A percentile compares a stretch with the other conserved stretches of the same genome.
Conservation (phyloP, 2,329 filamentous ascomycete genomes). For the Blastomyces parvus region DNA sequence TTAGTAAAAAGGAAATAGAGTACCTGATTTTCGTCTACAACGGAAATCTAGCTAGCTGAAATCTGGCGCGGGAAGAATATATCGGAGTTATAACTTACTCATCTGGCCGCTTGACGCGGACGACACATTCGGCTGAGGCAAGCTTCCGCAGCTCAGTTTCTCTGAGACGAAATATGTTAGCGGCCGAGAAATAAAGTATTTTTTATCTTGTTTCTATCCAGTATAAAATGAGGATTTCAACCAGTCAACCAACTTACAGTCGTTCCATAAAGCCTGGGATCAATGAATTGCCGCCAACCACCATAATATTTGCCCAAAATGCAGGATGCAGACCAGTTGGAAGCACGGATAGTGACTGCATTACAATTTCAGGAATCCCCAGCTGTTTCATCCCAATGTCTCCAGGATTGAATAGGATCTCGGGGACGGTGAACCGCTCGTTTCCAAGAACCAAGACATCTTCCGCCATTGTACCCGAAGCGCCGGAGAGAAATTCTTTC, state of each 20-base stretch:
- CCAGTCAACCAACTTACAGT: slow-evolving; percentile 39
- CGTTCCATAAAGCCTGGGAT: slow-evolving; percentile 75
- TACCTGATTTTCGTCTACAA: not conserved
- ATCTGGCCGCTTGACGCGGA: slow-evolving; percentile 59
- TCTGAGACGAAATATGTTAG: slow-evolving; percentile 25
- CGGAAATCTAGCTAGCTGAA: slow-evolving; percentile 2
- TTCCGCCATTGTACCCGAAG: slow-evolving; percentile 48
- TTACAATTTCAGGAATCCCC: slow-evolving; percentile 71
- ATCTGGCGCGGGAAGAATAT: not conserved
- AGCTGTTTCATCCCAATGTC: slow-evolving; percentile 79
- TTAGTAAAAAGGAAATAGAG: slow-evolving; percentile 4
- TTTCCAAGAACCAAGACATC: slow-evolving; percentile 81
- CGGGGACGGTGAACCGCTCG: slow-evolving; percentile 82
- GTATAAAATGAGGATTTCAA: not conserved
- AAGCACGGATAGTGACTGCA: slow-evolving; percentile 64
- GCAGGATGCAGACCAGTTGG: slow-evolving; percentile 78
- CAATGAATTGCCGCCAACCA: slow-evolving; percentile 76
- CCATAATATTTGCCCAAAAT: slow-evolving; percentile 74
- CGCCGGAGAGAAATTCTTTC: slow-evolving; percentile 40
- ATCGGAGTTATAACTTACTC: slow-evolving; percentile 40
- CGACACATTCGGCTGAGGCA: slow-evolving; percentile 65
- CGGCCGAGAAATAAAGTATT: not conserved
- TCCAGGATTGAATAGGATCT: slow-evolving; percentile 75
- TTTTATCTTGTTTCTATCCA: not conserved
- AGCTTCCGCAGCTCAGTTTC: slow-evolving; percentile 61